Conservation (phyloP, 768 basidiomycete genomes). For the Gelatoporia subvermispora region DNA sequence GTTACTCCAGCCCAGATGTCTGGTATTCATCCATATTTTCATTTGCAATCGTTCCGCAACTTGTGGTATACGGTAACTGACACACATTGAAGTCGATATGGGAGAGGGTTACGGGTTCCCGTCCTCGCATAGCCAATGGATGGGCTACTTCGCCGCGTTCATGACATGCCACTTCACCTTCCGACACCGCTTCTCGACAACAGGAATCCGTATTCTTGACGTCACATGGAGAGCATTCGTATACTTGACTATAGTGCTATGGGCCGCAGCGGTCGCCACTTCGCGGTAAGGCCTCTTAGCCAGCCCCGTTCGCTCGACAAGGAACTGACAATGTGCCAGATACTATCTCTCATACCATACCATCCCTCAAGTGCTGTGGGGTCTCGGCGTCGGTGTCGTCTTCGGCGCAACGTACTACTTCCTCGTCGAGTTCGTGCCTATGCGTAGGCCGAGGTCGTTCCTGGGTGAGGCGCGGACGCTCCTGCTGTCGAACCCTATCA, state of each 20-base stretch:
- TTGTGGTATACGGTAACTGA: too few relatives aligned
- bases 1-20: too few relatives aligned
- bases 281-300: slow-evolving; percentile 50
- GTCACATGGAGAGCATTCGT: slow-evolving; percentile 40
- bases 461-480: slow-evolving; percentile 45
- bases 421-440: slow-evolving; percentile 55
- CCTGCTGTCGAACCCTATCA: slow-evolving; percentile 53
- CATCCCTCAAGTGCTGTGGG: slow-evolving; percentile 70
- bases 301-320: neutral
- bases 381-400: slow-evolving; percentile 54
- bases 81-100: slow-evolving; percentile 37
- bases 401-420: slow-evolving; percentile 54
- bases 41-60: neutral
- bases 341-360: slow-evolving; percentile 73
- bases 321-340: slow-evolving; percentile 30
- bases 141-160: slow-evolving; percentile 84
- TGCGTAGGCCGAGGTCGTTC: slow-evolving; percentile 44
- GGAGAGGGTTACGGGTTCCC: slow-evolving; percentile 83
- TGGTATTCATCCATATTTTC: neutral
- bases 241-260: slow-evolving; percentile 46
- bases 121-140: slow-evolving; percentile 86
- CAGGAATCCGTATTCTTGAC: slow-evolving; percentile 50
- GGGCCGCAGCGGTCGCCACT: slow-evolving; percentile 69
- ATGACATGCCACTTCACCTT: slow-evolving; percentile 68
- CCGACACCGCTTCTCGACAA: slow-evolving; percentile 58